These are phyloP conservation scores for Botryotinia calthae DNA, from an alignment of 2,329 filamentous ascomycete species.

Conservation along the genomic window DNA sequence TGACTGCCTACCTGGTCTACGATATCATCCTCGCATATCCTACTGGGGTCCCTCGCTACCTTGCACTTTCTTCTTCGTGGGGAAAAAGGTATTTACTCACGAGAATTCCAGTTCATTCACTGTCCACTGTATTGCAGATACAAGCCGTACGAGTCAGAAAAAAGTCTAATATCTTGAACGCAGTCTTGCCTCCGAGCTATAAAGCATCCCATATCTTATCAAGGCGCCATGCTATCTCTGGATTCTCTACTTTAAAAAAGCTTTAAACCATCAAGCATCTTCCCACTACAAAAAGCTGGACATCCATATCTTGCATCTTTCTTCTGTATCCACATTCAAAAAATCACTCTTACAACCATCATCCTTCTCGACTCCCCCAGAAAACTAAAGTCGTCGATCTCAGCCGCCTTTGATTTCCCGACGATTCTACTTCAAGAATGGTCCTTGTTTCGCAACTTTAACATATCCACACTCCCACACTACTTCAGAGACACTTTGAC, in stretches of 20 bases:
- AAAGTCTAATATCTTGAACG: not conserved
- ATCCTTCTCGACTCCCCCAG: constrained; percentile 14
- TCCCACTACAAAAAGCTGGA: constrained; percentile 6
- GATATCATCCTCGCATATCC: constrained; percentile 17
- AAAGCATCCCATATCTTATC: constrained; percentile 8
- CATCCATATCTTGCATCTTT: not conserved
- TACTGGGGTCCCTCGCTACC: constrained; percentile 2
- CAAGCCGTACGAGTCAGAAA: constrained; percentile 7
- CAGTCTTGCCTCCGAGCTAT: not conserved
- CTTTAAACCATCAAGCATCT: constrained; percentile 14
- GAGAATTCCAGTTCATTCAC: constrained; percentile 2
- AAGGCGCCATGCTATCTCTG: constrained; percentile 2
- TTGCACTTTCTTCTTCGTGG: constrained; percentile 17
- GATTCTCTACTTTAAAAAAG: constrained; percentile 2
- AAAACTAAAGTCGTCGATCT: constrained; percentile 29
- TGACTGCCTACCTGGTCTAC: not conserved
- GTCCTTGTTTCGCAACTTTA: constrained; percentile 36
- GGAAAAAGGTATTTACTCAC: constrained; percentile 17
- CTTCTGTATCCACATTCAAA: not conserved
- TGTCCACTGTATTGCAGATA: not conserved
- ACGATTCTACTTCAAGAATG: constrained; percentile 33
- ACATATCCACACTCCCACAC: constrained; percentile 25
- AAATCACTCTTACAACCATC: not conserved
- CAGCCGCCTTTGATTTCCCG: constrained; percentile 23
- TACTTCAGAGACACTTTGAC: constrained; percentile 30